Evolutionary conservation across 805 yeast species (phyloP), one percentile per base, ranked within the genome.

Genomic region (Cyberlindnera nakhonratchasimensis): DNA sequence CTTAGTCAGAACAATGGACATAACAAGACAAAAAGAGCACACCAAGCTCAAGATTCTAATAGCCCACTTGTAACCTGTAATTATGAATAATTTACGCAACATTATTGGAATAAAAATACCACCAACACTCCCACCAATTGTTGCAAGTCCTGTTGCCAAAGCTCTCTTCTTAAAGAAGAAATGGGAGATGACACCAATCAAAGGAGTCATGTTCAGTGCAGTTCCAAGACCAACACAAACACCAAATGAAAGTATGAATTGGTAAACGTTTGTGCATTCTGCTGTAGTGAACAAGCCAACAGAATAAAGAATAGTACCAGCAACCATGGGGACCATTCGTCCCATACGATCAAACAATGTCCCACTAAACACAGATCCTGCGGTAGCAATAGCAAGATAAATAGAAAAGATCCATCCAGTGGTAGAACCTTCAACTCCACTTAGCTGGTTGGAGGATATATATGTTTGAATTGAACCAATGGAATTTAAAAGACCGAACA

Each of bases 391-490:
- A 6, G 76, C 69, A 45, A 76, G 56, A 54, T 73, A 80, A 19
- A 82, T 64, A 6, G 88, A 80, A 53, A 82, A 82, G 42, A 82
- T 76, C 86, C 87, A 80, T 13, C 55, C 57, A 3, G 85, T 72
- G 3, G 75, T 67, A 1, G 83, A 70, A 1, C 77, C 66, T 5
- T 75, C 63, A 1, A 70, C 68, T 22, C 67, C 55, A 5, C 65
- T 68, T 51, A 82, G 63, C 58, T 82, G 89, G 59, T 82, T 57
- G 23, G 55, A 50, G 1, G 69, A 70, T 5, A 82, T 72, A 52
- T 82, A 80, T 0, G 84, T 72, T 59, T 82, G 82, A 29, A 82
- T 69, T 0, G 82, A 82, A 42, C 90, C 88, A 22, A 78, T 65
- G 0, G 84, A 67, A 50, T 80, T 81, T 45, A 79, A 61, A 29